Evolutionary conservation across 305 asterid species (phyloP).

Genomic region (Fraxinus nigra): DNA sequence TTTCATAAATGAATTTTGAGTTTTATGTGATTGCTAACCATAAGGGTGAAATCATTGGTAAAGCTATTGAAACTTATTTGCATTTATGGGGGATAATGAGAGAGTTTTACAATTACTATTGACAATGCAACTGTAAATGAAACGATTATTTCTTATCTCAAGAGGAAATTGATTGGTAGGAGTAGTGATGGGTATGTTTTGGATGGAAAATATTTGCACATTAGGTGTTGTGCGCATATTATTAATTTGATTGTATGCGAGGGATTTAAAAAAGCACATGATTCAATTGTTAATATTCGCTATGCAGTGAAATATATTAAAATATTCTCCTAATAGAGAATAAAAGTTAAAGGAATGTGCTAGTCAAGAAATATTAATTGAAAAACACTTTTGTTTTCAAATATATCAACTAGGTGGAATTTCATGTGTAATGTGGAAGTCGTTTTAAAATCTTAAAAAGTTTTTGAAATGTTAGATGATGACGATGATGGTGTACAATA

Average conservation of each 20-base stretch:
- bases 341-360: too few species aligned
- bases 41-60: not conserved
- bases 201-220: not conserved
- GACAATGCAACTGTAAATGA: not conserved
- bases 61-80: not conserved
- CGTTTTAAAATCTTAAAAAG: too few species aligned
- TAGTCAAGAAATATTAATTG: not conserved
- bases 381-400: too few species aligned
- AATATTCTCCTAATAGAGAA: not conserved
- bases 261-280: not conserved
- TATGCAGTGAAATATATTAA: not conserved
- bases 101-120: not conserved
- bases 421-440: too few species aligned
- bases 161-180: not conserved
- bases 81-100: not conserved
- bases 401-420: too few species aligned
- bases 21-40: not conserved
- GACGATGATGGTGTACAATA: too few species aligned
- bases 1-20: not conserved
- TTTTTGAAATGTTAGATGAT: too few species aligned
- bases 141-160: not conserved
- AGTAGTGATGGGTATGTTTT: not conserved
- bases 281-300: not conserved
- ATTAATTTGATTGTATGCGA: not conserved
- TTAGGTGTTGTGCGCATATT: not conserved